Base-by-base conservation (phyloP, 495 filamentous ascomycete genomes). In the Neurospora cerealis region DNA sequence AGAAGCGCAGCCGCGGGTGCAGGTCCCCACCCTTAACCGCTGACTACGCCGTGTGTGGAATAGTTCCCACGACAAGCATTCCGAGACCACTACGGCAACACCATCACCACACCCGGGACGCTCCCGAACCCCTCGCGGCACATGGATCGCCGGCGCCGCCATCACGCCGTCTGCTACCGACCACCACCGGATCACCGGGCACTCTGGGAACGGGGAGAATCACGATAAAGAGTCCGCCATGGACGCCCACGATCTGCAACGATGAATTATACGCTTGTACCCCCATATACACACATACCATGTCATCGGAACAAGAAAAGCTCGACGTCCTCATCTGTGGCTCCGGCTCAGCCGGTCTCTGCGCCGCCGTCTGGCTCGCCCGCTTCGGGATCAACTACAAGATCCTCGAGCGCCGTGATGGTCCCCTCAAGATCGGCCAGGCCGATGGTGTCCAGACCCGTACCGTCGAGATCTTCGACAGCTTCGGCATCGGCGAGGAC, bases 381-480 rank as follows among this genome's bases (percentile, higher is more conserved):
- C 86, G 86, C 9, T 88, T 86, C 77, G 86, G 87, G 44, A 83
- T 93, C 74, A 81, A 80, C 69, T 91, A 86, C 83, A 88, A 85
- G 74, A 87, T 94, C 73, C 80, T 93, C 11, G 92, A 94, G 75
- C 84, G 85, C 0, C 87, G 89, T 5, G 75, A 80, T 9, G 91
- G 89, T 0, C 89, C 88, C 2, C 85, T 94, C 73, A 75, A 84
- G 70, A 85, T 87, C 42, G 93, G 93, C n/a, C 91, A 95, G 78
- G 93, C 93, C 1, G 93, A 95, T 71, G 93, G 93, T 0, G 86
- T 94, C 13, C 93, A 96, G 81, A 90, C 89, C 73, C 91, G 93
- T 2, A 93, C 92, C 1, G 88, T 94, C 11, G 93, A 96, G 78
- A 90, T 96, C 60, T 91, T 94, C 70, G 91, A 96, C 75, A 91